Base-by-base conservation (phyloP, 495 filamentous ascomycete species). In the Neurospora sp. region DNA sequence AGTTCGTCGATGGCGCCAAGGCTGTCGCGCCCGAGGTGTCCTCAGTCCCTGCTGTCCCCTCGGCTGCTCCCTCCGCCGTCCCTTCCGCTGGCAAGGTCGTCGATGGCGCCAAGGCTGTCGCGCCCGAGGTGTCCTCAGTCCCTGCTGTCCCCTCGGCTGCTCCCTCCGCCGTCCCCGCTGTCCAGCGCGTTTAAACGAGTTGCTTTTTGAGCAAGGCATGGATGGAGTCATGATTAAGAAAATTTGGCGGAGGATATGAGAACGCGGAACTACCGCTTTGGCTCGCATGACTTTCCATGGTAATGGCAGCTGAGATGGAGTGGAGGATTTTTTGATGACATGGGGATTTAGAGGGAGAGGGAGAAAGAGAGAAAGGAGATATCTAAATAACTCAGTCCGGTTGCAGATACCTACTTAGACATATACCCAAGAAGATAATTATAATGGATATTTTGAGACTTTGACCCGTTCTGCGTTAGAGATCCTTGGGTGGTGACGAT, bases 211-310 rank as follows among this genome's bases (percentile, higher is more conserved):
- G 35, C 35, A 37, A 35, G 39, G 31, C 12, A 7, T 39, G 69
- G 48, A 53, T n/a, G 39, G 39, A 76, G 80, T 73, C 80, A 87
- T 89, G 86, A 70, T 82, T 76, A 11, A 89, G 82, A 39, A 9
- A 53, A 87, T 73, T 73, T 89, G 84, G 37, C 88, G 85, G 18
- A 86, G 88, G 12, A 89, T 84, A 53, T n/a, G 9, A 18, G 20
- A 53, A 22, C 9, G 39, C 39, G 39, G 39, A 40, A 40, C 39
- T 14, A 40, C 39, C 39, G 39, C 39, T 40, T 40, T 40, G 39
- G 35, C 39, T 40, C 39, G 11, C 39, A 40, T 40, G 11, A 40
- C 39, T 40, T 37, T 37, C 35, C 6, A 37, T 37, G 35, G 35
- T 37, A 37, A 37, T 37, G 35, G 35, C 35, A 5, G 35, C 35